phyloP scores from a whole-genome alignment of 2,329 filamentous ascomycete species.

The Cercospora sesami region DNA sequence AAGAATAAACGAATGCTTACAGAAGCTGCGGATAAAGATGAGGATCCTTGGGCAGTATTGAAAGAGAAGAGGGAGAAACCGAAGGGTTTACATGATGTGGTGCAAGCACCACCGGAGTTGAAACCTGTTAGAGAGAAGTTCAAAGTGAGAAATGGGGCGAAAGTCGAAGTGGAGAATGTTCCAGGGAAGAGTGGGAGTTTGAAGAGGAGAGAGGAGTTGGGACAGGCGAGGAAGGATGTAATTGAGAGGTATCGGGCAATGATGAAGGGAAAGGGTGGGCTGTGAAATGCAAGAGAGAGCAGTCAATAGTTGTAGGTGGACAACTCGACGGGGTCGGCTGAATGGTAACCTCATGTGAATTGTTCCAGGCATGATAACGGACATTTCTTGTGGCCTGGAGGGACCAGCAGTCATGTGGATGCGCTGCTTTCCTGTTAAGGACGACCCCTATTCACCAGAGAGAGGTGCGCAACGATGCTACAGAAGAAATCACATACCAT shows the following conservation, averaged over 20 bases:
- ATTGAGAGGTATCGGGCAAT: slow-evolving; percentile 71
- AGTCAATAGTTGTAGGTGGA: neutral
- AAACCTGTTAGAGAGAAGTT: slow-evolving; percentile 64
- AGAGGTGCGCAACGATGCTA: no score
- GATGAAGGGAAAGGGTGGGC: slow-evolving; percentile 54
- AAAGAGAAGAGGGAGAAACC: slow-evolving; percentile 63
- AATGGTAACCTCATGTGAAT: neutral
- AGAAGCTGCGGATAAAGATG: slow-evolving; percentile 54
- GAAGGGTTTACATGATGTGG: slow-evolving; percentile 58
- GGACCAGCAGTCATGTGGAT: neutral
- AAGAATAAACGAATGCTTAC: slow-evolving; percentile 48
- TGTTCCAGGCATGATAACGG: neutral
- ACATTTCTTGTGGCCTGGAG: neutral
- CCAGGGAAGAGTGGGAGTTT: slow-evolving; percentile 70
- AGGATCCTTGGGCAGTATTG: slow-evolving; percentile 76
- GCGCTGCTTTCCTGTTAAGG: no score
- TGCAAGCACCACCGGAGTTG: slow-evolving; percentile 73
- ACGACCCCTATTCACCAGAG: no score
- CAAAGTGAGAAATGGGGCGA: slow-evolving; percentile 63
- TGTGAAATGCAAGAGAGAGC: slow-evolving; percentile 1
- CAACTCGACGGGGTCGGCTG: neutral
- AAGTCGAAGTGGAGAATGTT: slow-evolving; percentile 67
- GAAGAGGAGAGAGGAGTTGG: slow-evolving; percentile 70
- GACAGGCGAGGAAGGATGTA: slow-evolving; percentile 67
- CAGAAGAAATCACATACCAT: no score